Base-by-base conservation (phyloP, 345 rosid species). In the Arabis alpina region DNA sequence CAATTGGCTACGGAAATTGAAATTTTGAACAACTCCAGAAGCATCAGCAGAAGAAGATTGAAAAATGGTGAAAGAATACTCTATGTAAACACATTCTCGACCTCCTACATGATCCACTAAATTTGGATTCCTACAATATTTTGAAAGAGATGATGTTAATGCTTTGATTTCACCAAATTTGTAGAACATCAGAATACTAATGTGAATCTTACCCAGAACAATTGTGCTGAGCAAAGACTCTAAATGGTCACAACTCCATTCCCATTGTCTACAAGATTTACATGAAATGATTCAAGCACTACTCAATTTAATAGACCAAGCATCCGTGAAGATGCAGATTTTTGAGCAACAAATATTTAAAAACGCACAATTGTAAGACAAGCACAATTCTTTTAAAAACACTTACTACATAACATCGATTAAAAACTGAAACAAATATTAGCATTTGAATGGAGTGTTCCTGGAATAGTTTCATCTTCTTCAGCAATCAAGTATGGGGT, bases 191-290 rank as follows among this genome's bases (percentile, higher is more conserved):
- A 41, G 10, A 43, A 27, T 28, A 43, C 25, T 43, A 9, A 42
- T 60, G 37, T 25, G 14, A 60, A 25, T 25, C 50, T 41, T 60
- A 60, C 64, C 9, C 64, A 3, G 2, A 8, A 6, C 19, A 2
- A 25, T 42, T 3, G 2, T 9, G 37, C 0, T n/a, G 54, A 6
- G 6, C 10, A 10, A 7, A 5, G 28, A 3, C 2, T 45, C 6
- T 14, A 15, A 10, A 9, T 15, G 54, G 66, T 42, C 66, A 62
- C 28, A 62, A 10, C 54, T 61, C 66, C 6, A n/a, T 5, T 45
- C 28, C 40, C 9, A 30, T 10, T 16, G 4, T 2, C 66, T 61
- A 44, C 51, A 61, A 61, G 39, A 61, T 14, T 14, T 23, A 61
- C 27, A 27, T 0, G 43, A 59, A 3, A 59, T 59, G 10, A 13